A percentile compares a stretch with the other conserved stretches of the same genome.
Conservation (phyloP, 2,329 filamentous ascomycete species). For the Fusarium sarcochroum region DNA sequence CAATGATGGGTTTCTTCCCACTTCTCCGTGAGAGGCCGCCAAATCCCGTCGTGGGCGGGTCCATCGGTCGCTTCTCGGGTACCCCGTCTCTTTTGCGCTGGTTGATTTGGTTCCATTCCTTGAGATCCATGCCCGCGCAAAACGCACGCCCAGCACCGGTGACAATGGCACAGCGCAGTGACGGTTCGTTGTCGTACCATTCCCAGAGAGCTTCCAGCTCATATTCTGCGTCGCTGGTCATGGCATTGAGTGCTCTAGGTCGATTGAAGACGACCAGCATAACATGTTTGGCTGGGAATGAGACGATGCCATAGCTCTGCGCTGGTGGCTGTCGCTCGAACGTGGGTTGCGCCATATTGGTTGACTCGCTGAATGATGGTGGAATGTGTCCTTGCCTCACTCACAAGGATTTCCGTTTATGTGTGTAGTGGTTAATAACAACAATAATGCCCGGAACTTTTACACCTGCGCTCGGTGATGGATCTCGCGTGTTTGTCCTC, state of each 20-base stretch:
- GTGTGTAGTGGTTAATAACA: constrained; percentile 11
- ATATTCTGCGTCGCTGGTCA: constrained; percentile 46
- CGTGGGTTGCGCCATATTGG: constrained; percentile 32
- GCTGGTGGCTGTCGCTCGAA: constrained; percentile 41
- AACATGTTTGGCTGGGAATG: constrained; percentile 44
- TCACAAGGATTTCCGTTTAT: constrained; percentile 2
- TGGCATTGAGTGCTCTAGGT: constrained; percentile 43
- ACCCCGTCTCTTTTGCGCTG: constrained; percentile 37
- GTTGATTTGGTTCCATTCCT: constrained; percentile 53
- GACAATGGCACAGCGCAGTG: constrained; percentile 72
- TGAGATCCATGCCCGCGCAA: constrained; percentile 77
- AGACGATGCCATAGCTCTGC: constrained; percentile 42
- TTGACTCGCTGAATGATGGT: background rate
- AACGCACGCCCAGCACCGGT: constrained; percentile 76
- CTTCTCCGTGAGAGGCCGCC: constrained; percentile 75
- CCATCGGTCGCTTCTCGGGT: constrained; percentile 45
- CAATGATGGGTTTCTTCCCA: constrained; percentile 82
- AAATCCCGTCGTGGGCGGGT: constrained; percentile 64
- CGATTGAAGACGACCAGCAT: constrained; percentile 48
- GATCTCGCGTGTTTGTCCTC: background rate
- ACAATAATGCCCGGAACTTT: background rate
- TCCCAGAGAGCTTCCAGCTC: constrained; percentile 63
- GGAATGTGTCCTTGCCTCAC: background rate
- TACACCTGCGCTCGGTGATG: background rate
- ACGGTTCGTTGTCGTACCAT: constrained; percentile 75